These are phyloP conservation scores for Tephrocybe sp. DNA, from an alignment of 768 basidiomycete species.

Conservation along the genomic window DNA sequence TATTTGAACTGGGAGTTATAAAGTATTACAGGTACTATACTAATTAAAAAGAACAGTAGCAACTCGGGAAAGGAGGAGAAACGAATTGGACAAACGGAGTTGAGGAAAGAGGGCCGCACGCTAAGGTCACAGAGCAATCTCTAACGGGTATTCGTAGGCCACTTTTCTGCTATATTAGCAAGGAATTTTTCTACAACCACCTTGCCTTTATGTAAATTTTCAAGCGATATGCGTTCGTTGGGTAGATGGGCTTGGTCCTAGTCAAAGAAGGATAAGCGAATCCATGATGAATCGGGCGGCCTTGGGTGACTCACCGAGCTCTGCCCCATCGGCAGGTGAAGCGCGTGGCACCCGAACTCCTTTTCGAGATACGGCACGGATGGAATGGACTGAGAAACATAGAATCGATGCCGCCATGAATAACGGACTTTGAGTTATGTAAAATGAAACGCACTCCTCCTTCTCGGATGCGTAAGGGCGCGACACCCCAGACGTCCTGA, in stretches of 20 bases:
- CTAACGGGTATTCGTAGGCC: neutral
- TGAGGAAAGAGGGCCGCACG: no score
- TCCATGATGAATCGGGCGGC: neutral
- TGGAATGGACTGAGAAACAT: conserved; percentile 72
- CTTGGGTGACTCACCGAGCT: conserved; percentile 59
- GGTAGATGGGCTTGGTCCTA: conserved; percentile 92
- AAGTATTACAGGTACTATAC: no score
- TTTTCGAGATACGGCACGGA: conserved; percentile 93
- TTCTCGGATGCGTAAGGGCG: conserved; percentile 87
- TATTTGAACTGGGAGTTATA: no score
- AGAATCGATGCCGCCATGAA: no score
- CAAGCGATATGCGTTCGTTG: conserved; percentile 86
- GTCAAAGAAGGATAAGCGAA: neutral
- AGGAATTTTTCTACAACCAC: conserved; percentile 76
- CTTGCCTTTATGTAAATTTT: conserved; percentile 78
- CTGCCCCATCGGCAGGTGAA: conserved; percentile 95
- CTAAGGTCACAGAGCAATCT: no score
- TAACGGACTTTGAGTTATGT: neutral
- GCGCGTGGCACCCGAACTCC: conserved; percentile 81
- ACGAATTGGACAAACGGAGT: no score
- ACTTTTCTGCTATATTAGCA: conserved; percentile 42
- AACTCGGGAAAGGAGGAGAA: no score
- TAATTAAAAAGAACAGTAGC: no score
- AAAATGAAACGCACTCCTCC: conserved; percentile 74
- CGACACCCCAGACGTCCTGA: conserved; percentile 80